Evolutionary conservation across 2,329 filamentous ascomycete species (phyloP), one percentile per base, ranked within the genome.

Genomic region (Botrytis aclada): DNA sequence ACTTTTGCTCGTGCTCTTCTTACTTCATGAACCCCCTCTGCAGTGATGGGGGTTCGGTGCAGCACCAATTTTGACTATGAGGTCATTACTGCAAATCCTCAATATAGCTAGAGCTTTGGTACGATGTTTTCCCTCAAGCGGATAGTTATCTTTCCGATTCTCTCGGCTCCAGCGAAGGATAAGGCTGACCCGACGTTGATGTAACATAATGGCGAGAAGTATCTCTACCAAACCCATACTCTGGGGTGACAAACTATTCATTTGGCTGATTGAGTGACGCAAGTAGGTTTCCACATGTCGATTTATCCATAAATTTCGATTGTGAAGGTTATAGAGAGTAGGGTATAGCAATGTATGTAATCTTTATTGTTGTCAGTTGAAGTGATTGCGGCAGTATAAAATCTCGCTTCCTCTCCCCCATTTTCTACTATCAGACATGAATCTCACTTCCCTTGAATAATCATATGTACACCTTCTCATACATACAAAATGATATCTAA

Each of bases 111-210:
- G 22, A 22, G 43, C 63, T 51, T 37, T 51, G 22, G 63, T 66
- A 54, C 63, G 10, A 37, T n/a, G 22, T n/a, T 37, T 37, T 51
- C 8, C 37, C 8, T 14, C 43, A 51, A 25, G 63, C 63, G 43
- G 63, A 66, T 66, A 32, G 43, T 12, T 18, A 51, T 65, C 45
- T 66, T 66, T n/a, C 63, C 63, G 63, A 51, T 51, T 66, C 32
- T 66, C 22, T 25, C 45, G 12, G 25, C 16, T 39, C 3, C 9
- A 51, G 63, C 32, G 45, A 39, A 51, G 63, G 63, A 66, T 66
- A 39, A 66, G 45, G 29, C 63, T 66, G 63, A 32, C 63, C 63
- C 63, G 43, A 39, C 63, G 25, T 9, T 25, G 32, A 51, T 10
- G 45, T 66, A 51, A 37, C 63, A 14, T 39, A 51, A 45, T 65